Conservation (phyloP, 176 grass and related monocot genomes). For the Elymus sibiricus region DNA sequence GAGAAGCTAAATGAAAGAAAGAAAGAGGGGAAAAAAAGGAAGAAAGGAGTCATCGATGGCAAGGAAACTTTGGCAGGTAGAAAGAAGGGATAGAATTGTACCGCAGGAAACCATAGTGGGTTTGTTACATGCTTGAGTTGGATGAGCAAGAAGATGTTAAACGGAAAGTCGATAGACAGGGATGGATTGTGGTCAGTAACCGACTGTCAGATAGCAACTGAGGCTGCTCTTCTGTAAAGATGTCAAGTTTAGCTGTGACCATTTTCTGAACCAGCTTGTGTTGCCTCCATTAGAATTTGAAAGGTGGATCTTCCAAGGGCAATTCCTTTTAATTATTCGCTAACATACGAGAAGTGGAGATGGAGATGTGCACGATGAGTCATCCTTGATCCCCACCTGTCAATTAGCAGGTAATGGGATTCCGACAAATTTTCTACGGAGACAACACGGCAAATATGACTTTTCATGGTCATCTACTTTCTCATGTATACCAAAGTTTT, state of each 20-base stretch:
- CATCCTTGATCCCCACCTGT: background rate
- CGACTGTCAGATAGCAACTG: conserved; percentile 28
- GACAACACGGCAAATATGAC: conserved; percentile 5
- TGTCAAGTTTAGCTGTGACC: conserved; percentile 9
- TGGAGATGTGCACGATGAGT: conserved; percentile 33
- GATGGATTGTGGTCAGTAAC: conserved; percentile 35
- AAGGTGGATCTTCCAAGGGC: background rate
- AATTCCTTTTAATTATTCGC: background rate
- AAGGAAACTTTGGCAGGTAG: conserved; percentile 44
- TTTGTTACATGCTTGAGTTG: conserved; percentile 36
- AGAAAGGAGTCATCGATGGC: conserved; percentile 29
- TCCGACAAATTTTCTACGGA: background rate
- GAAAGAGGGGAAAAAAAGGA: background rate
- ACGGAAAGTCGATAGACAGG: conserved; percentile 15
- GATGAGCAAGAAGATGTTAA: conserved; percentile 39
- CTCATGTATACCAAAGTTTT: background rate
- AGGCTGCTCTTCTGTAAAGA: conserved; percentile 25
- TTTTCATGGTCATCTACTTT: conserved; percentile 13
- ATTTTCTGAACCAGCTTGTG: conserved; percentile 29
- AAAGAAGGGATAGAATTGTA: conserved; percentile 38
- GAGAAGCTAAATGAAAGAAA: conserved; percentile 27
- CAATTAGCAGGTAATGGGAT: conserved; percentile 19
- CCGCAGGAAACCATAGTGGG: conserved; percentile 31
- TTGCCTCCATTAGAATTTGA: background rate
- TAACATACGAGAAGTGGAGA: conserved; percentile 11